phyloP scores from a whole-genome alignment of 1,284 basidiomycete species.

The Phenoliferia sp. region DNA sequence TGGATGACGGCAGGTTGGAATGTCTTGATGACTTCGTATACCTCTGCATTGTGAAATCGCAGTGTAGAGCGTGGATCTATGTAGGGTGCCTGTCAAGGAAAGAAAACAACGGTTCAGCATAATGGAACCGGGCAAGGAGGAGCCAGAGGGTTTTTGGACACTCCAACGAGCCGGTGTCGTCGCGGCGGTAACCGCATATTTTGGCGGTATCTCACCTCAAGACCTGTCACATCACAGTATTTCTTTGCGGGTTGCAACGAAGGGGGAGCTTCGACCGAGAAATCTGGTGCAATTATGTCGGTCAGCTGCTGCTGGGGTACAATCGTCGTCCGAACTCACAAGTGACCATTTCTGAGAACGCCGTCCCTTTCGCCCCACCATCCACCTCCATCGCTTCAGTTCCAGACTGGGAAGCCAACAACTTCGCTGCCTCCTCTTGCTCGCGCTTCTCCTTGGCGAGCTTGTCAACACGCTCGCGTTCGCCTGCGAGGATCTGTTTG shows the following conservation, averaged over 20 bases:
- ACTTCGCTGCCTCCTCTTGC: slow-evolving; percentile 4
- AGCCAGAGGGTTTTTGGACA: background rate
- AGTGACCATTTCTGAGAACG: background rate
- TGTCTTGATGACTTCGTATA: slow-evolving; percentile 35
- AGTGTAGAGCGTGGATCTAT: slow-evolving; percentile 35
- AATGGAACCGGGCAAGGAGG: background rate
- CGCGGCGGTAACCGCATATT: background rate
- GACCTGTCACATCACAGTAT: slow-evolving; percentile 52
- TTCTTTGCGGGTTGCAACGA: slow-evolving; percentile 11
- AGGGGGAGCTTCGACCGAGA: slow-evolving; percentile 15
- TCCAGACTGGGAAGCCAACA: too few relatives aligned
- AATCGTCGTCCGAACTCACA: too few relatives aligned
- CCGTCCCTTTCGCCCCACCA: background rate
- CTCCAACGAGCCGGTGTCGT: too few relatives aligned
- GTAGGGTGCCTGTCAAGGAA: slow-evolving; percentile 28
- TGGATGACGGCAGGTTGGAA: slow-evolving; percentile 37
- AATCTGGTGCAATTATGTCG: background rate
- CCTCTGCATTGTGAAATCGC: slow-evolving; percentile 36
- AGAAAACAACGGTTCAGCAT: background rate
- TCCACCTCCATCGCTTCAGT: background rate
- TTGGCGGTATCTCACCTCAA: slow-evolving; percentile 33
- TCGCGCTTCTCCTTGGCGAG: slow-evolving; percentile 11
- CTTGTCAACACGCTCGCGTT: slow-evolving; percentile 32
- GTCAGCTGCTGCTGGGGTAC: background rate
- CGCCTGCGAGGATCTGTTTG: slow-evolving; percentile 36